A percentile compares a stretch with the other conserved stretches of the same genome.
Conservation (phyloP, 306 rosid species). For the Quercus variabilis region DNA sequence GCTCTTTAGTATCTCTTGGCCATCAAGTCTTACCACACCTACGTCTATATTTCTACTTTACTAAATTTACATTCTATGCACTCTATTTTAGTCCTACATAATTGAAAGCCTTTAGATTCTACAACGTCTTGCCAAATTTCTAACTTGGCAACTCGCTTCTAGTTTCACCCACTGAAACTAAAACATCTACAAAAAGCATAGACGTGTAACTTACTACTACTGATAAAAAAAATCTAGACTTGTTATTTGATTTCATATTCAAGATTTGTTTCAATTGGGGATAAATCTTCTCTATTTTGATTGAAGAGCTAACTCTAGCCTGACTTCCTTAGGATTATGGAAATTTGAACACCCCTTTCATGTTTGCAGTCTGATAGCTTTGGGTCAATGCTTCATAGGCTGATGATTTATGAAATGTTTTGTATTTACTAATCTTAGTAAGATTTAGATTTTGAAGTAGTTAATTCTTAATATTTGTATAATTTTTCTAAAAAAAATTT, state of each 20-base stretch:
- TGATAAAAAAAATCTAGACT: no score
- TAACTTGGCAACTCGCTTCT: no score
- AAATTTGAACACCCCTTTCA: constrained; percentile 10
- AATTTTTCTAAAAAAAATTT: neutral
- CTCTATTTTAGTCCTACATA: no score
- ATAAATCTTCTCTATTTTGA: neutral
- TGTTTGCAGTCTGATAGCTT: neutral
- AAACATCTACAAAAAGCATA: no score
- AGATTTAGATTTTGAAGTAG: neutral
- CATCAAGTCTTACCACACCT: no score
- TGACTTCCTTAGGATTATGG: constrained; percentile 6
- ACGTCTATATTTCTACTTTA: no score
- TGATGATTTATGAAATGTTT: neutral
- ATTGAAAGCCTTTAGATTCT: no score
- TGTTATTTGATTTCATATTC: neutral
- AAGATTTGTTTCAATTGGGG: neutral
- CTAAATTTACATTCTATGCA: no score
- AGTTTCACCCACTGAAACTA: no score
- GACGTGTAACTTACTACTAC: no score
- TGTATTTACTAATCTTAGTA: neutral
- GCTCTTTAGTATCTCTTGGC: no score
- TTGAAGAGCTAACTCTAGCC: neutral
- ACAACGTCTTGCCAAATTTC: no score
- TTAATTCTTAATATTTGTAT: neutral
- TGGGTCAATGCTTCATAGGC: constrained; percentile 13